phyloP scores from a whole-genome alignment of 768 basidiomycete species.

The Suillus placidus region DNA sequence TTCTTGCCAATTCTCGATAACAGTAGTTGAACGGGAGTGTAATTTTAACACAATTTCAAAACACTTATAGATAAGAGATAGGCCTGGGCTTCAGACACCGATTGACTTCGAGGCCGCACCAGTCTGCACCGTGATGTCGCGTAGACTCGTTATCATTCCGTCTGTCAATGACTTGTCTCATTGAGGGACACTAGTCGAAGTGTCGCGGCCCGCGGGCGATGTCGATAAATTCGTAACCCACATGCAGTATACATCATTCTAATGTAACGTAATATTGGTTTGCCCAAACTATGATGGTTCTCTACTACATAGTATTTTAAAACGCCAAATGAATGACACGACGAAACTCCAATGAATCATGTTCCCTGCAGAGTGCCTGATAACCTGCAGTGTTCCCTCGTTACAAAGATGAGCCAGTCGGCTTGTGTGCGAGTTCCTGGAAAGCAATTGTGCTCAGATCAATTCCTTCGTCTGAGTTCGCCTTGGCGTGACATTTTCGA shows the following conservation, averaged over 20 bases:
- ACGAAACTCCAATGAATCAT: background rate
- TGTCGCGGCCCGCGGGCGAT: background rate
- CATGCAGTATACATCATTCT: background rate
- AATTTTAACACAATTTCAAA: background rate
- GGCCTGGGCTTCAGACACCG: too few species aligned
- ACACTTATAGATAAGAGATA: background rate
- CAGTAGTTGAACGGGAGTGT: background rate
- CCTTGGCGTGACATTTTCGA: background rate
- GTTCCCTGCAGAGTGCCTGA: background rate
- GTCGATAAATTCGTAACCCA: background rate
- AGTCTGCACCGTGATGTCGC: background rate
- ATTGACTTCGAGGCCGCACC: background rate
- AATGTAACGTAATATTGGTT: background rate
- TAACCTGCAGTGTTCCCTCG: background rate
- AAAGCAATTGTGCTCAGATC: background rate
- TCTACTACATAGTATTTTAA: background rate
- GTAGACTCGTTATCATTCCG: background rate
- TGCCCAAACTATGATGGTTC: background rate
- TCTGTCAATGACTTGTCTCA: background rate
- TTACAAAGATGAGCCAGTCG: background rate
- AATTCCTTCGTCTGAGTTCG: background rate
- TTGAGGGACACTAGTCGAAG: background rate
- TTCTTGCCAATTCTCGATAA: background rate
- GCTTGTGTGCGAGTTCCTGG: background rate
- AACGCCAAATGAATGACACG: background rate